Evolutionary conservation across 305 asterid species (phyloP), one percentile per base, ranked within the genome.

Genomic region (Nicotiana rustica): DNA sequence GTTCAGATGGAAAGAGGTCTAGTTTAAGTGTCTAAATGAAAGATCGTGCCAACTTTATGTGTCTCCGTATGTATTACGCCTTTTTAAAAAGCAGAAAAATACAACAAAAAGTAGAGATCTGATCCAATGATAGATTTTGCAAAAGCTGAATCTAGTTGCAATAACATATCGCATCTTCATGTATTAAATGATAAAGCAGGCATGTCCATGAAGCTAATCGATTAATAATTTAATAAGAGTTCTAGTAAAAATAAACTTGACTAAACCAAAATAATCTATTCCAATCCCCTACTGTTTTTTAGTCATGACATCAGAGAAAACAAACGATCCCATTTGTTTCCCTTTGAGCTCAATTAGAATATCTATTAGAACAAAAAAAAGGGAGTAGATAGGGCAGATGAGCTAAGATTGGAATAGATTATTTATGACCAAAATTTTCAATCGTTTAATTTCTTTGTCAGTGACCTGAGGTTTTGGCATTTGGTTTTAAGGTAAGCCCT

Each of bases 261-360:
- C 55, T 49, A 73, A 47, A 21, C 25, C 10, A 73, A 25, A 29
- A 73, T 73, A 25, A 25, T 25, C 25, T 25, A 25, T 25, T 25
- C 25, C 25, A 25, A 25, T 73, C 15, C 4, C 8, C 0, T 14
- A 15, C 25, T 25, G 44, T 13, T 25, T 25, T 33, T 75, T 44
- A 75, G 52, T 75, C 65, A 21, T 75, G 9, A 8, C 44, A 29
- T 75, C 64, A 52, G 47, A 52, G 17, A 75, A 73, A 29, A 52
- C 17, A 52, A 25, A 52, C 56, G 2, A 75, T 29, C 8, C 62
- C 44, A 75, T 7, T 29, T 17, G 9, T 49, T 15, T 31, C 52
- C 47, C 64, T 65, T 49, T 21, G 41, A 73, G 79, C 44, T 29
- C 79, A 75, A 75, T 52, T 75, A 49, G 47, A 59, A 59, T 15